A percentile compares a stretch with the other conserved stretches of the same genome.
These are phyloP conservation scores for Microstegium vimineum DNA, from an alignment of 176 grass and related monocot species.

Conservation along the genomic window DNA sequence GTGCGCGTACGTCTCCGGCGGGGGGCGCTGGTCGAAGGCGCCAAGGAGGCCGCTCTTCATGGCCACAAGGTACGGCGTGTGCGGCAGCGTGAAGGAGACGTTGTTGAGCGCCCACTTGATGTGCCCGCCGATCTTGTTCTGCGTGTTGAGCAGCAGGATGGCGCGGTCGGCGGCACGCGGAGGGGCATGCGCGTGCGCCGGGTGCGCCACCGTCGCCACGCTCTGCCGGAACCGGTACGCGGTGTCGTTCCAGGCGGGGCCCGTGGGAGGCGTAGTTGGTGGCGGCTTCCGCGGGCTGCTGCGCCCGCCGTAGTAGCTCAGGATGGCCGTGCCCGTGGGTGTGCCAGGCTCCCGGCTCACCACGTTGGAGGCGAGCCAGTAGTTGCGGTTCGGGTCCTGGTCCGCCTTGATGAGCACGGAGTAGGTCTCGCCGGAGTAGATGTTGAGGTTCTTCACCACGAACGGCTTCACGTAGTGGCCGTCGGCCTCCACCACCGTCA, in stretches of 20 bases:
- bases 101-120: conserved; percentile 70
- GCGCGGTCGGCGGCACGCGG: conserved; percentile 44
- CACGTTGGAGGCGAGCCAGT: conserved; percentile 72
- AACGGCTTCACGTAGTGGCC: conserved; percentile 90
- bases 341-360: conserved; percentile 55
- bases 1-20: conserved; percentile 64
- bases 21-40: conserved; percentile 39
- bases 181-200: conserved; percentile 21
- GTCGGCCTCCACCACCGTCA: conserved; percentile 83
- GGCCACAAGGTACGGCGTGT: conserved; percentile 68
- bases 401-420: conserved; percentile 70
- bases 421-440: conserved; percentile 95
- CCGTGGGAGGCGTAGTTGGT: conserved; percentile 1
- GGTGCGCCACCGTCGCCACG: conserved; percentile 48
- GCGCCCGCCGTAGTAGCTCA: conserved; percentile 55
- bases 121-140: conserved; percentile 50
- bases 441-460: conserved; percentile 74
- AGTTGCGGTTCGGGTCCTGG: conserved; percentile 77
- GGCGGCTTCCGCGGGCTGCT: conserved; percentile 22
- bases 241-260: conserved; percentile 71
- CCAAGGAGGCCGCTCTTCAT: conserved; percentile 38
- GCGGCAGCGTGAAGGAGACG: conserved; percentile 60
- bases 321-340: conserved; percentile 50
- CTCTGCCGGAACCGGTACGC: conserved; percentile 49
- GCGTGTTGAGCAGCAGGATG: conserved; percentile 70